A percentile compares a stretch with the other conserved stretches of the same genome.
Conservation (phyloP, 176 grass and related monocot species). For the Oryza nivara region DNA sequence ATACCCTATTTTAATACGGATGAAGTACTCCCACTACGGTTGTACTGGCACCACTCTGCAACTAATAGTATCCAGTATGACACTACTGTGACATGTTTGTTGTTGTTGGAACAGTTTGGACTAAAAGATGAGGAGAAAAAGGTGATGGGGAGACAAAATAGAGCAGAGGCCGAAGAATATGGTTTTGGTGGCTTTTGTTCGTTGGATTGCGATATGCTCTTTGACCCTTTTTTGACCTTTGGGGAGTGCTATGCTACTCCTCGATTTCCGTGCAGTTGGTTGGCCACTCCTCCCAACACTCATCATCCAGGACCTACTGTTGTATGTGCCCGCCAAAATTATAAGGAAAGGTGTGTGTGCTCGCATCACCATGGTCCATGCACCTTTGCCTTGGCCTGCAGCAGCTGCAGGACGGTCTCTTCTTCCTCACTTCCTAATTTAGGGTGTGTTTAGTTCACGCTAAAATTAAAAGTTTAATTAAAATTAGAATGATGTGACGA, state of each 20-base stretch:
- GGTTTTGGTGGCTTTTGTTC: background rate
- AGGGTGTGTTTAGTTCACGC: no score
- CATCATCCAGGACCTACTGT: background rate
- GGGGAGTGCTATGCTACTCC: background rate
- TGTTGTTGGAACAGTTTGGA: background rate
- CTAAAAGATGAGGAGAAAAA: background rate
- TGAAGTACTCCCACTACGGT: no score
- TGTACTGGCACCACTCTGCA: no score
- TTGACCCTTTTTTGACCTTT: slow-evolving; percentile 14
- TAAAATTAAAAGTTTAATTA: no score
- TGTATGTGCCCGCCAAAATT: background rate
- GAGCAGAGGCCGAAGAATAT: slow-evolving; percentile 5
- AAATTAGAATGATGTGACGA: no score
- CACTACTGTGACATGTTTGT: background rate
- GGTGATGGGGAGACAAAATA: background rate
- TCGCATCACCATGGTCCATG: slow-evolving; percentile 10
- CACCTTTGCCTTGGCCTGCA: no score
- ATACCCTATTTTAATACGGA: no score
- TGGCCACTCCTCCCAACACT: background rate
- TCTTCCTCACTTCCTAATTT: background rate
- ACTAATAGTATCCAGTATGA: background rate
- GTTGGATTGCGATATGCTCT: background rate
- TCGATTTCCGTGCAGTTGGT: background rate
- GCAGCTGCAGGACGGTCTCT: background rate
- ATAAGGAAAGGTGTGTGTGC: background rate